Percentiles rank a stretch among this genome's conserved stretches.
These are phyloP conservation scores for Hymenoscyphus fructigenus DNA, from an alignment of 2,329 filamentous ascomycete species.

Conservation along the genomic window DNA sequence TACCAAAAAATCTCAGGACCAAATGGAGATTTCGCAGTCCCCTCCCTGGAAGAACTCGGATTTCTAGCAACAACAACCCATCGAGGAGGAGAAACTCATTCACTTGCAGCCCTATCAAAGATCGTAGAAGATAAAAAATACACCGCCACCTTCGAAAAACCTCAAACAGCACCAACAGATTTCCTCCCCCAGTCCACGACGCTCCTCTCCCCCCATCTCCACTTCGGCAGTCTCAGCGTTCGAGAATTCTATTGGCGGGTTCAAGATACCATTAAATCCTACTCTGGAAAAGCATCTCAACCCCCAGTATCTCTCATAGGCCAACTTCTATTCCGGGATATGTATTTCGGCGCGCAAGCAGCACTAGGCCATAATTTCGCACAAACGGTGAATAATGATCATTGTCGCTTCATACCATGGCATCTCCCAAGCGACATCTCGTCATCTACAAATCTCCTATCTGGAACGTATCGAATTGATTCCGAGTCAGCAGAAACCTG, in stretches of 20 bases:
- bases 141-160: slow-evolving; percentile 73
- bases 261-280: slow-evolving; percentile 58
- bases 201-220: slow-evolving; percentile 69
- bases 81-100: slow-evolving; percentile 67
- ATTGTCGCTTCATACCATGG: slow-evolving; percentile 77
- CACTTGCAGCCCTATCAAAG: slow-evolving; percentile 55
- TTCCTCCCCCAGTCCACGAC: slow-evolving; percentile 74
- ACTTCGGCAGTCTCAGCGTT: slow-evolving; percentile 71
- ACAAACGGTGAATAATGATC: slow-evolving; percentile 63
- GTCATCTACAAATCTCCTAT: slow-evolving; percentile 46
- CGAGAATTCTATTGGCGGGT: slow-evolving; percentile 73
- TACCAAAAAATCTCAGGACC: slow-evolving; percentile 66
- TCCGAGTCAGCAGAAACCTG: slow-evolving; percentile 59
- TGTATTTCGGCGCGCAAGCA: slow-evolving; percentile 80
- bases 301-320: slow-evolving; percentile 70
- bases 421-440: slow-evolving; percentile 63
- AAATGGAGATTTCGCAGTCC: slow-evolving; percentile 66
- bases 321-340: slow-evolving; percentile 75
- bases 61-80: slow-evolving; percentile 68
- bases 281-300: slow-evolving; percentile 52
- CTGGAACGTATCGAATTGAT: slow-evolving; percentile 64
- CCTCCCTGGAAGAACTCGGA: slow-evolving; percentile 69
- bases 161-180: slow-evolving; percentile 70
- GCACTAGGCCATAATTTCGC: slow-evolving; percentile 62
- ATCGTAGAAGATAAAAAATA: slow-evolving; percentile 65